Base-by-base conservation (phyloP, 2,329 filamentous ascomycete species). In the Curvularia lunata region DNA sequence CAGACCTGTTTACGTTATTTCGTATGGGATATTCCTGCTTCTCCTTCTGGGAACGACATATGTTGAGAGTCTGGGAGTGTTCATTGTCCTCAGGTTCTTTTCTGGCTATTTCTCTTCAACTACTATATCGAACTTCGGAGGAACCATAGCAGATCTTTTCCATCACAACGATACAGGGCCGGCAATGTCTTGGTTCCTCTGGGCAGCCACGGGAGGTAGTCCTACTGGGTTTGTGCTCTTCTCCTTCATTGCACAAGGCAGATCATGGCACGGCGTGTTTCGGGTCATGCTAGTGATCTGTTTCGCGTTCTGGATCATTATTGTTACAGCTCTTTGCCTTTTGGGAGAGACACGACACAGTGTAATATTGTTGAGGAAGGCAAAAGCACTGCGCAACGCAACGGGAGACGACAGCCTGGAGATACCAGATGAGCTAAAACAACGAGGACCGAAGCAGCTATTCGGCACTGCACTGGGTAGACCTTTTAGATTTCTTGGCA, bases 231-330 rank as follows among this genome's bases (percentile, higher is more conserved):
- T 79, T 60, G 79, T 82, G 25, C 64, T 81, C 16, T 78, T 82
- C 64, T 80, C 78, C 0, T 78, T 81, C 34, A 74, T 83, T 13
- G 79, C 80, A 4, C 73, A 82, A 40, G 67, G 74, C 30, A 68
- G 74, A 40, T 74, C 73, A 19, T 83, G 80, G 81, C 70, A 79
- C 37, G 67, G 72, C 45, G 77, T 82, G 0, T 79, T 83, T 54
- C 80, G 80, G 73, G 74, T 80, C 21, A 72, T 83, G 61, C 72
- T 82, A n/a, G 77, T 75, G 6, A 77, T 82, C 10, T 81, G 78
- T 61, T 74, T 79, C 6, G 66, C 69, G 1, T 73, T 80, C 47
- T 82, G 80, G 80, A 34, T 79, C 18, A 66, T 82, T 51, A 72
- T 82, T 68, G 69, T 75, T 4, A 55, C 72, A 5, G 75, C 76